A percentile compares a stretch with the other conserved stretches of the same genome.
phyloP scores from a whole-genome alignment of 139 green algal genomes.

The Mychonastes homosphaera region DNA sequence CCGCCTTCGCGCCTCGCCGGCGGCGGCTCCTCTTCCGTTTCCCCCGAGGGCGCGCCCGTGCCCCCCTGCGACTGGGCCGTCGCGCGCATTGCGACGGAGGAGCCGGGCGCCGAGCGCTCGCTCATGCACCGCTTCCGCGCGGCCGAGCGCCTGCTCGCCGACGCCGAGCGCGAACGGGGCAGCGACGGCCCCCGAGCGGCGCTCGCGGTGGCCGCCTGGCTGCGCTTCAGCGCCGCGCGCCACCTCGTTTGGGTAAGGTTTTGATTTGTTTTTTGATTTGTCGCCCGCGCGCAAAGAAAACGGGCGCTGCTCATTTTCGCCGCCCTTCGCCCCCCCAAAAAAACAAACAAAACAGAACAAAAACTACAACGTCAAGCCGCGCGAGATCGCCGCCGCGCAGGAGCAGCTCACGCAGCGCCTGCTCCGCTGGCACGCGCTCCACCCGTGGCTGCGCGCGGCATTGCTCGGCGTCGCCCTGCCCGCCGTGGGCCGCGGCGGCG shows the following conservation, averaged over 20 bases:
- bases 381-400: constrained; percentile 53
- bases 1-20: too few relatives aligned
- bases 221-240: constrained; percentile 39
- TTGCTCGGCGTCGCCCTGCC: constrained; percentile 20
- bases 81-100: too few relatives aligned
- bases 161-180: constrained; percentile 2
- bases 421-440: not conserved
- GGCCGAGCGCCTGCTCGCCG: constrained; percentile 1
- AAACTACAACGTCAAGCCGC: constrained; percentile 75
- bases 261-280: not conserved
- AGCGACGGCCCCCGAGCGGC: constrained; percentile 4
- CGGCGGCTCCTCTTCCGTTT: too few relatives aligned
- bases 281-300: not conserved
- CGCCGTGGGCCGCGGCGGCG: constrained; percentile 40
- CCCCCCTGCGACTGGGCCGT: too few relatives aligned
- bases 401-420: constrained; percentile 17
- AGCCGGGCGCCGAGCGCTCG: too few relatives aligned
- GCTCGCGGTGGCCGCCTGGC: constrained; percentile 43
- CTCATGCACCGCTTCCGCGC: constrained; percentile 3
- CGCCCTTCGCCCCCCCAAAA: constrained; percentile 17
- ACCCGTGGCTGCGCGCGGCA: constrained; percentile 6
- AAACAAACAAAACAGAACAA: constrained; percentile 71
- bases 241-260: constrained; percentile 28
- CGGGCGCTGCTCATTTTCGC: not conserved
- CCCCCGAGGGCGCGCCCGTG: too few relatives aligned